Conservation (phyloP, 352 stramenopile genomes). For the Thraustochytrium sp. region DNA sequence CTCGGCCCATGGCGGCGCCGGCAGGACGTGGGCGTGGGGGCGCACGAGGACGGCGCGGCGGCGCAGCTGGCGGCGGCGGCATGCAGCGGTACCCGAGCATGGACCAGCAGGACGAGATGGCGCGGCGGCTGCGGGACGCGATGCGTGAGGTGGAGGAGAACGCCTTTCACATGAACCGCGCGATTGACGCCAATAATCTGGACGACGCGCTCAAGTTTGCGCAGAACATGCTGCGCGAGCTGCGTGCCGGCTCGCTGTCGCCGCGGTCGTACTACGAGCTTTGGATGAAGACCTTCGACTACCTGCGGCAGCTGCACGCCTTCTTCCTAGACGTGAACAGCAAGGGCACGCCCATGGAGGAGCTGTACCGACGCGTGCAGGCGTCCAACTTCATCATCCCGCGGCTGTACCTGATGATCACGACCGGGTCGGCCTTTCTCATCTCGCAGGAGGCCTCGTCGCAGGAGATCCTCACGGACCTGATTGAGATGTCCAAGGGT, state of each 20-base stretch:
- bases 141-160: slow-evolving; percentile 65
- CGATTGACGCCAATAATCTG: slow-evolving; percentile 62
- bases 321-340: slow-evolving; percentile 78
- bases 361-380: slow-evolving; percentile 86
- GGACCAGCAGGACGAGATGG: slow-evolving; percentile 52
- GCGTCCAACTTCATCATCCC: slow-evolving; percentile 87
- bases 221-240: slow-evolving; percentile 69
- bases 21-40: not conserved
- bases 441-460: slow-evolving; percentile 62
- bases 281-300: slow-evolving; percentile 85
- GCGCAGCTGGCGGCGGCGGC: not conserved
- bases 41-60: not conserved
- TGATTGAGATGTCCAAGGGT: slow-evolving; percentile 97
- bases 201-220: slow-evolving; percentile 68
- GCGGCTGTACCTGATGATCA: slow-evolving; percentile 88
- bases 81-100: slow-evolving; percentile 3
- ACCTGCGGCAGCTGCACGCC: slow-evolving; percentile 87
- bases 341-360: slow-evolving; percentile 70
- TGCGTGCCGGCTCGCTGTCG: slow-evolving; percentile 78
- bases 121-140: slow-evolving; percentile 66
- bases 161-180: slow-evolving; percentile 74
- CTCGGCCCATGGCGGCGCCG: not conserved
- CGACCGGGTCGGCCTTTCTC: slow-evolving; percentile 92
- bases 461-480: slow-evolving; percentile 88
- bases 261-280: slow-evolving; percentile 99